phyloP scores from a whole-genome alignment of 148 eudicot genomes.

The Silene uniflora region DNA sequence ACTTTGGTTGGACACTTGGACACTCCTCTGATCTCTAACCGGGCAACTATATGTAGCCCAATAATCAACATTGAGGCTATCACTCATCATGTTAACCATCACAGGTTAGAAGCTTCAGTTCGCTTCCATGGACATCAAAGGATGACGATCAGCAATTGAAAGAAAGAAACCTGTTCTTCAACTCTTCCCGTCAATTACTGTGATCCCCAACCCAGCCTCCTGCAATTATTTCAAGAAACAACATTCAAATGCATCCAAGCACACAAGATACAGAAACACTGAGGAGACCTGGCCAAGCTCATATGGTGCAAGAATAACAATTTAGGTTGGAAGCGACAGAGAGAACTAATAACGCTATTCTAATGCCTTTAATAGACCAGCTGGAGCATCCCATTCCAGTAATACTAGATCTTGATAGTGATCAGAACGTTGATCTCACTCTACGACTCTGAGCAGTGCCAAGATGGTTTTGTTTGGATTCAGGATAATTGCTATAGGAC shows the following conservation, averaged over 20 bases:
- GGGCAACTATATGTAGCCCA: conserved; percentile 20
- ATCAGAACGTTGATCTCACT: conserved; percentile 22
- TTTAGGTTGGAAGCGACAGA: conserved; percentile 1
- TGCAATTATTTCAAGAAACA: conserved; percentile 5
- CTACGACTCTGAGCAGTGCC: conserved; percentile 17
- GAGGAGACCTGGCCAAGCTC: conserved; percentile 17
- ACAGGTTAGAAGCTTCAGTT: conserved; percentile 17
- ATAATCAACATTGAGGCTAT: conserved; percentile 16
- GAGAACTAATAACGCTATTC: neutral
- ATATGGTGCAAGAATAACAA: conserved; percentile 16
- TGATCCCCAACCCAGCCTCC: conserved; percentile 12
- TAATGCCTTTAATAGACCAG: conserved; percentile 25
- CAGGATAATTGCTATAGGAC: too few relatives aligned
- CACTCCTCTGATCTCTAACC: neutral
- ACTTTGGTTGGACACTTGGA: conserved; percentile 4
- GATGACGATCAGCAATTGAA: conserved; percentile 24
- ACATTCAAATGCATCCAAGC: conserved; percentile 16
- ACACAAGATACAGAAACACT: conserved; percentile 5
- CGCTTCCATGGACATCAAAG: neutral
- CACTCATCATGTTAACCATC: conserved; percentile 24
- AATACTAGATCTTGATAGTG: conserved; percentile 22
- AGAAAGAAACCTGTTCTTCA: conserved; percentile 29
- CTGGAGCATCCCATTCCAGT: conserved; percentile 28
- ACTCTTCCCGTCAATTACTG: conserved; percentile 22
- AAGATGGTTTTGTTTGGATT: too few relatives aligned